Evolutionary conservation across 176 grass and related monocot species (phyloP).

Genomic region (Oryza rufipogon): DNA sequence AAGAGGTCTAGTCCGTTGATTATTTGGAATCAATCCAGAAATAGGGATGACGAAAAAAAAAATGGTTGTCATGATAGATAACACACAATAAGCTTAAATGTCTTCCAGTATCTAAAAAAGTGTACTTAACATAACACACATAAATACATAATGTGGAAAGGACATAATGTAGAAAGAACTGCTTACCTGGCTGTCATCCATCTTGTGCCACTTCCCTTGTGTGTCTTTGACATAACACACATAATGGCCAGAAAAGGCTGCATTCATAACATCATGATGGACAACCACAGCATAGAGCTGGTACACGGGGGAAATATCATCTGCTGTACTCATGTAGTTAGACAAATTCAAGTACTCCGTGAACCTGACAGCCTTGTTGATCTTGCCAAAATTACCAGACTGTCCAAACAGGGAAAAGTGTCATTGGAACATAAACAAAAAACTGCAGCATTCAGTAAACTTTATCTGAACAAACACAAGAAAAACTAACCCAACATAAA

Average conservation of each 20-base stretch:
- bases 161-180: not conserved
- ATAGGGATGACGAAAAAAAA: slow-evolving; percentile 20
- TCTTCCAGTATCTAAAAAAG: slow-evolving; percentile 18
- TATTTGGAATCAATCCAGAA: slow-evolving; percentile 13
- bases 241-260: slow-evolving; percentile 82
- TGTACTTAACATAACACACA: slow-evolving; percentile 5
- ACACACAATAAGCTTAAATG: slow-evolving; percentile 28
- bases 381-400: slow-evolving; percentile 81
- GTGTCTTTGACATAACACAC: slow-evolving; percentile 87
- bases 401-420: slow-evolving; percentile 41
- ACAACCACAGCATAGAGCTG: slow-evolving; percentile 89
- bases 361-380: slow-evolving; percentile 71
- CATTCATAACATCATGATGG: slow-evolving; percentile 68
- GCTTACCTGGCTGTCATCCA: slow-evolving; percentile 80
- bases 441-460: not conserved
- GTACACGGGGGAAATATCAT: slow-evolving; percentile 80
- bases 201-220: slow-evolving; percentile 77
- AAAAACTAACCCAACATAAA: slow-evolving; percentile 23
- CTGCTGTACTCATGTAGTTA: slow-evolving; percentile 68
- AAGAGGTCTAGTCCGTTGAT: slow-evolving; percentile 13
- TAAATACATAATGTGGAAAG: not conserved
- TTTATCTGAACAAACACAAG: slow-evolving; percentile 10
- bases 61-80: slow-evolving; percentile 6
- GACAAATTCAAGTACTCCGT: slow-evolving; percentile 70
- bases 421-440: slow-evolving; percentile 13